Evolutionary conservation across 2,329 filamentous ascomycete species (phyloP), one percentile per base, ranked within the genome.

Genomic region (Albifimbria verrucaria): DNA sequence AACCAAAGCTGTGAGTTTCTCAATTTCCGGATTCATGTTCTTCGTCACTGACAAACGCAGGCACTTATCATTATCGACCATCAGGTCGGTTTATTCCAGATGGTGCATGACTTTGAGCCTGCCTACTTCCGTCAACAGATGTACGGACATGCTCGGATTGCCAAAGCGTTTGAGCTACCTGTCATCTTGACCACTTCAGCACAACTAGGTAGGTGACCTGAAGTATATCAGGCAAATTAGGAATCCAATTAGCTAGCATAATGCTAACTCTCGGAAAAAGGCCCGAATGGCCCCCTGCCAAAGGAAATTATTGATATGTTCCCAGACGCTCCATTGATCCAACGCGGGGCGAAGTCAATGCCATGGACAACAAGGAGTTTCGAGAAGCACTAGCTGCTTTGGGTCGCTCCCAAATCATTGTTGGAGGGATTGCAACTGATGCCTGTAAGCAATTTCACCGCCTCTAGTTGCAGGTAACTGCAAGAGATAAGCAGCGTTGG

Each of bases 281-380:
- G 82, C 15, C 82, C 82, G 21, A 86, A 86, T 59, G 82, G 83
- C 2, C 77, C 76, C 1, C 66, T 86, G 2, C 78, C 81, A 12
- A 81, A 82, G 64, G 82, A 84, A 60, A 82, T 86, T 56, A 63
- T 76, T 5, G 75, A 79, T 4, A 75, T 81, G 75, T 80, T 82
- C 60, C 82, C 83, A 15, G 70, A 78, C 46, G 79, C 80, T 1
- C 78, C 83, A 2, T 70, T 85, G 24, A 77, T 86, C 57, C 72
- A 73, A 49, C 78, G 83, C 76, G 82, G 55, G 82, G 83, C 28
- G 80, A 86, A 63, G 81, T 86, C 57, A 77, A 85, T 59, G 82
- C 83, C 2, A 85, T 81, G 83, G 83, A 87, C 59, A 86, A 85
- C 55, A 61, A 73, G 7, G 79, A 83, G 0, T 85, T 86, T 68